Evolutionary conservation across 345 rosid genomes (phyloP).

Genomic region (Punica granatum): DNA sequence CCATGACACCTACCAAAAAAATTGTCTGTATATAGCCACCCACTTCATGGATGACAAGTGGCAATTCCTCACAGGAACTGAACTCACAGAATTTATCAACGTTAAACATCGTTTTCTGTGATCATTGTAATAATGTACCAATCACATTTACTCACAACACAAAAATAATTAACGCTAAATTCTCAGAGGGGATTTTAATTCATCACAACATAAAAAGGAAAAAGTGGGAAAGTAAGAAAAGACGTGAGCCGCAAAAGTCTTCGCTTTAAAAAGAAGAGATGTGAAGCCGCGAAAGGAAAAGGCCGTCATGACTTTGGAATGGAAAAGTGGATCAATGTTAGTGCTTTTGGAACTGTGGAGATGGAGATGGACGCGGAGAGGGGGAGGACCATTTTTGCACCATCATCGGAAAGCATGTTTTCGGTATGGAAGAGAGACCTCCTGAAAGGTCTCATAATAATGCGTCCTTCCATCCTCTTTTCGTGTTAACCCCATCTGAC

Average conservation of each 20-base stretch:
- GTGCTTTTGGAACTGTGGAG: slow-evolving; percentile 24
- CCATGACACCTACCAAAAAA: neutral
- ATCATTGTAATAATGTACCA: neutral
- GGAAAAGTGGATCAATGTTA: slow-evolving; percentile 5
- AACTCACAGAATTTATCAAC: neutral
- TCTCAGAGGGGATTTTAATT: too few relatives aligned
- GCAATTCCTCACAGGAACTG: neutral
- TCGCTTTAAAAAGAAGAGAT: slow-evolving; percentile 15
- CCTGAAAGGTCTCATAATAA: neutral
- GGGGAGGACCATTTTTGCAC: slow-evolving; percentile 19
- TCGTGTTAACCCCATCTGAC: neutral
- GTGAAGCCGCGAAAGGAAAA: slow-evolving; percentile 14
- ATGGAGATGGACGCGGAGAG: too few relatives aligned
- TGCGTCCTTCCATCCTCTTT: neutral
- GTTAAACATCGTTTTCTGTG: neutral
- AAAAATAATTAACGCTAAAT: too few relatives aligned
- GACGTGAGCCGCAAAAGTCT: slow-evolving; percentile 5
- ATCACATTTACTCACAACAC: neutral
- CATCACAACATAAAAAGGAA: neutral
- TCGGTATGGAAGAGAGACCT: slow-evolving; percentile 14
- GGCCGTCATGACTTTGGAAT: slow-evolving; percentile 14
- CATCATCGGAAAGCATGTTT: slow-evolving; percentile 17
- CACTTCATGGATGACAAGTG: neutral
- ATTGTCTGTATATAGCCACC: neutral
- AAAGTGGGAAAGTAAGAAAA: slow-evolving; percentile 12